Conservation (phyloP, 2,329 filamentous ascomycete genomes). For the Paracamarosporium sp. region DNA sequence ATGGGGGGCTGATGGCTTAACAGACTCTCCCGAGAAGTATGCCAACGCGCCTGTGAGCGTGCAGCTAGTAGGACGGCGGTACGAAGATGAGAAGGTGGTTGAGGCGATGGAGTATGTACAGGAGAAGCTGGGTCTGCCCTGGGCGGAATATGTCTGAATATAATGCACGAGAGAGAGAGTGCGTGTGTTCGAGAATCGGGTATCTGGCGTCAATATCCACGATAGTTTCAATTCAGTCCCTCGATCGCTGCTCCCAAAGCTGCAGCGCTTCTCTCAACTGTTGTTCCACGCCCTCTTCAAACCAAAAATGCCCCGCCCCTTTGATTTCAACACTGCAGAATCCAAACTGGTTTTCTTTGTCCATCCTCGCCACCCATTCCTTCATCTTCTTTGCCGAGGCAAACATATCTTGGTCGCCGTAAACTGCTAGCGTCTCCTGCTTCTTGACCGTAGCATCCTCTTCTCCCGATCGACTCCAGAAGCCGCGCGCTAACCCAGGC, state of each 20-base stretch:
- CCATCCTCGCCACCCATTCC: conserved; percentile 68
- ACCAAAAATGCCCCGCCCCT: conserved; percentile 61
- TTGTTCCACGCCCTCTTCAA: conserved; percentile 47
- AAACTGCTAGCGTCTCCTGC: conserved; percentile 68
- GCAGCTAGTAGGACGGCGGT: conserved; percentile 59
- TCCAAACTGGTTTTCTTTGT: conserved; percentile 26
- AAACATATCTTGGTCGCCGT: conserved; percentile 78
- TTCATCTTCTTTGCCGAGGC: conserved; percentile 69
- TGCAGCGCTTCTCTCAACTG: conserved; percentile 49
- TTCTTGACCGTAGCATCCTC: conserved; percentile 28
- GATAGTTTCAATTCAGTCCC: not conserved
- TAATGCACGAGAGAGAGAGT: not conserved
- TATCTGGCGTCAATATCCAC: not conserved
- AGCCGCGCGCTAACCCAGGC: conserved; percentile 33
- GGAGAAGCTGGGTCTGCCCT: conserved; percentile 33
- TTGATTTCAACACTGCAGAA: conserved; percentile 55
- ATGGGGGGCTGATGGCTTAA: not conserved
- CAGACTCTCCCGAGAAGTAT: conserved; percentile 53
- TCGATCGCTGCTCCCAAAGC: conserved; percentile 46
- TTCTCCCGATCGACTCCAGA: conserved; percentile 29
- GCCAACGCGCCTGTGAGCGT: conserved; percentile 57
- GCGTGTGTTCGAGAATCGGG: not conserved
- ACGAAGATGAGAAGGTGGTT: conserved; percentile 60
- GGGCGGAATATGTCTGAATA: conserved; percentile 14
- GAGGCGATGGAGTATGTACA: conserved; percentile 45